Conservation (phyloP, 139 green algal species). For the Volvox reticuliferus region DNA sequence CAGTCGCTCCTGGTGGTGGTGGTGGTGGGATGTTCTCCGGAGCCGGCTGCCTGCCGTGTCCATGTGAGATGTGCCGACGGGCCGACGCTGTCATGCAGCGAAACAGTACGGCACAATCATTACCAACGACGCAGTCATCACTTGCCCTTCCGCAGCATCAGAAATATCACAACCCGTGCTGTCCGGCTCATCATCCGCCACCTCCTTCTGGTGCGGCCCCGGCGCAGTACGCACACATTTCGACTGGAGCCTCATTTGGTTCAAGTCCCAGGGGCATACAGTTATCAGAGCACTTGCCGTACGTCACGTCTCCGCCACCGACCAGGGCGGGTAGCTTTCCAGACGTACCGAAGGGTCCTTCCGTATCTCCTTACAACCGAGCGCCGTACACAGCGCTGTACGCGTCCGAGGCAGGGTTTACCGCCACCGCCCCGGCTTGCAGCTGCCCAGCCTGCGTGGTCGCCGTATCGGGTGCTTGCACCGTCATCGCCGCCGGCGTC, state of each 20-base stretch:
- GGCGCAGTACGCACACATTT: neutral
- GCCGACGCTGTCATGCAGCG: neutral
- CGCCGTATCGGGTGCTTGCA: neutral
- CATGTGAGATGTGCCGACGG: conserved; percentile 5
- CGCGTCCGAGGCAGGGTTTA: neutral
- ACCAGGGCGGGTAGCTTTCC: neutral
- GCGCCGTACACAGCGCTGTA: neutral
- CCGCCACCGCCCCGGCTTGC: neutral
- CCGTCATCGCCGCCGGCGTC: neutral
- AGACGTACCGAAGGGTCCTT: neutral
- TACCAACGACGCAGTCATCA: no score
- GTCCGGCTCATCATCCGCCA: neutral
- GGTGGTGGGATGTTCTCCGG: neutral
- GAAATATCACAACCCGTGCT: neutral
- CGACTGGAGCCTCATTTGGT: no score
- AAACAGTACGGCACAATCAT: no score
- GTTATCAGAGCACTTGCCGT: neutral
- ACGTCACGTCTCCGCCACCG: neutral
- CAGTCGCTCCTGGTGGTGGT: neutral
- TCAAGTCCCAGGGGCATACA: no score
- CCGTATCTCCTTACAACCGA: neutral
- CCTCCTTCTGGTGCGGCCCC: neutral
- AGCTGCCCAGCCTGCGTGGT: neutral
- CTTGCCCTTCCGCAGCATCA: neutral
- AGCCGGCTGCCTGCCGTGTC: neutral